Percentiles rank a stretch among this genome's conserved stretches.
These are phyloP conservation scores for Penicillium bovifimosum DNA, from an alignment of 495 filamentous ascomycete species.

Conservation along the genomic window DNA sequence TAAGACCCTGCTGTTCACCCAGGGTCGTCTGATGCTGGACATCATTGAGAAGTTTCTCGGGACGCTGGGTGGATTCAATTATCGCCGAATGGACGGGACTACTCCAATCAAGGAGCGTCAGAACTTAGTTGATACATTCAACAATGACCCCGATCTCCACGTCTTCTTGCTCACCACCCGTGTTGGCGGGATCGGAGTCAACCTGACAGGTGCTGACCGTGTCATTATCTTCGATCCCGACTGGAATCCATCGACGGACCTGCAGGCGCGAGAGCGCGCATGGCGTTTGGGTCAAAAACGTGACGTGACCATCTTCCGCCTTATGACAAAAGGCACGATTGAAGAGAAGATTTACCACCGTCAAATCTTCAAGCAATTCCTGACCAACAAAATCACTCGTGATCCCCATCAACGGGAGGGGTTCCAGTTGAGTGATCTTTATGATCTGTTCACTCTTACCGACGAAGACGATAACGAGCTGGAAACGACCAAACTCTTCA, in stretches of 20 bases:
- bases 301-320: slow-evolving; percentile 86
- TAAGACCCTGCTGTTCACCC: slow-evolving; percentile 86
- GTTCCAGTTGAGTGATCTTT: slow-evolving; percentile 78
- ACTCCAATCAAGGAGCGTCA: slow-evolving; percentile 82
- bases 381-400: slow-evolving; percentile 88
- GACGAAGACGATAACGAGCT: slow-evolving; percentile 62
- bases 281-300: slow-evolving; percentile 94
- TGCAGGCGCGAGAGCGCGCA: slow-evolving; percentile 91
- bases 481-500: slow-evolving; percentile 80
- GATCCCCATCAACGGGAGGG: slow-evolving; percentile 85
- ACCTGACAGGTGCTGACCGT: slow-evolving; percentile 88
- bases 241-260: slow-evolving; percentile 93
- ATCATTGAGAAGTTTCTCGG: slow-evolving; percentile 78
- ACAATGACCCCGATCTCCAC: slow-evolving; percentile 68
- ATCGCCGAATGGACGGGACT: slow-evolving; percentile 86
- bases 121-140: slow-evolving; percentile 83
- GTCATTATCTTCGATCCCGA: slow-evolving; percentile 98
- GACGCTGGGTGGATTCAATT: slow-evolving; percentile 62
- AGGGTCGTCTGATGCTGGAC: slow-evolving; percentile 88
- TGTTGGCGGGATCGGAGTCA: slow-evolving; percentile 89
- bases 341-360: slow-evolving; percentile 99
- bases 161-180: slow-evolving; percentile 92
- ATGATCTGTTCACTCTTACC: slow-evolving; percentile 84
- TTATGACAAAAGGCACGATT: slow-evolving; percentile 96
- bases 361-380: slow-evolving; percentile 94